A percentile compares a stretch with the other conserved stretches of the same genome.
These are phyloP conservation scores for Cyclospora cayetanensis DNA, from an alignment of 169 alveolate genomes.

Conservation along the genomic window DNA sequence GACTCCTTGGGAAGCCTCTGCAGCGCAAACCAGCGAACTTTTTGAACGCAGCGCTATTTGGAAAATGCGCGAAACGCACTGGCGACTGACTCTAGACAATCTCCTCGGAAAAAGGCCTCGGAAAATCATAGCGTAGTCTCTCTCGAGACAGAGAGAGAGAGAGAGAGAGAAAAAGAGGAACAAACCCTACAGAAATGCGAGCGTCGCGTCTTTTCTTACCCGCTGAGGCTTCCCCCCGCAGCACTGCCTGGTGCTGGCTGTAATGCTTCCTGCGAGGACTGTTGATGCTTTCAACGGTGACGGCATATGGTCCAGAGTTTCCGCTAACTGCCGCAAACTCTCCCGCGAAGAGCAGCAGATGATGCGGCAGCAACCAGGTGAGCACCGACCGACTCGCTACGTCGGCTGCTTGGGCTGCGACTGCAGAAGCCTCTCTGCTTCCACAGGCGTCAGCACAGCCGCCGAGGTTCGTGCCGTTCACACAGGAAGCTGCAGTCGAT, in stretches of 20 bases:
- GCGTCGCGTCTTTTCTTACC: too few relatives aligned
- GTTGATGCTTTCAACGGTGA: constrained; percentile 17
- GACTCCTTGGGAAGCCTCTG: neutral
- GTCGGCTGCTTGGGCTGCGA: neutral
- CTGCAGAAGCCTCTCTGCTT: neutral
- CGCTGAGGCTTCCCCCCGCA: neutral
- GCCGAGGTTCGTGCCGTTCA: neutral
- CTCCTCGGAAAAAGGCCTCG: too few relatives aligned
- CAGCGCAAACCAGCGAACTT: neutral
- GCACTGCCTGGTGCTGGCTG: neutral
- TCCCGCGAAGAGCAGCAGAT: constrained; percentile 61
- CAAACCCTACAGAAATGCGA: too few relatives aligned
- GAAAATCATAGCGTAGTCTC: too few relatives aligned
- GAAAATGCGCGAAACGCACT: neutral
- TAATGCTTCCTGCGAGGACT: neutral
- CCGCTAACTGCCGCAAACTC: constrained; percentile 58
- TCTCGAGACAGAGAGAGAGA: too few relatives aligned
- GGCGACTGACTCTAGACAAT: too few relatives aligned
- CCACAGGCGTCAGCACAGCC: neutral
- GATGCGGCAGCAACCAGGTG: constrained; percentile 58
- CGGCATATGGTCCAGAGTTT: constrained; percentile 37
- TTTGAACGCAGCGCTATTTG: neutral
- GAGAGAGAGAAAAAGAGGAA: too few relatives aligned
- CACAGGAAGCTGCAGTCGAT: neutral
- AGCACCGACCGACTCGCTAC: neutral